Evolutionary conservation across 352 stramenopile genomes (phyloP), one percentile per base, ranked within the genome.

Genomic region (Pythium guiyangense): DNA sequence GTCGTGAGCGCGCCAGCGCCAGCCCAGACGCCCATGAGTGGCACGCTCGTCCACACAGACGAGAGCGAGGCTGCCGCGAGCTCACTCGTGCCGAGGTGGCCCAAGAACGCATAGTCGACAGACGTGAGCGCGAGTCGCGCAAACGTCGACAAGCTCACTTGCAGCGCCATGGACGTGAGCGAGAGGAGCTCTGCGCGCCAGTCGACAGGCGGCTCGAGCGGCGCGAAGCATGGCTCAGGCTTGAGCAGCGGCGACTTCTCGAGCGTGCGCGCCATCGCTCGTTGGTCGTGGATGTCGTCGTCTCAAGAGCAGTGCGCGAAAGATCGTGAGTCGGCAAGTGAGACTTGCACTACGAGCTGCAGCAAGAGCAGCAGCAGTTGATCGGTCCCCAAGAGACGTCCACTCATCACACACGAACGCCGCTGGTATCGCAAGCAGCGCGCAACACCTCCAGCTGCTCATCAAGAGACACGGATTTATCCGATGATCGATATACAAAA

Each of bases 131-230:
- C 80, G 60, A 92, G 88, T 0, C 83, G 76, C 20, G 80, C 83
- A 59, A 90, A 86, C 0, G 79, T 92, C 1, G 83, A 83, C 26
- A 92, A 64, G 44, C 73, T 87, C 26, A 92, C 83, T 59, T 92
- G 83, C 57, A 90, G 63, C 44, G 83, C 83, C 78, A 92, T 90
- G 57, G 69, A 86, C 49, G 67, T 69, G 43, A 92, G 71, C 51
- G 73, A 57, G 50, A 66, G 61, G 57, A 92, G 84, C 65, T 92
- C 83, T 40, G 62, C 59, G 17, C 60, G 57, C 31, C 81, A 67
- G 58, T 92, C 67, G 26, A 92, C 75, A 0, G 67, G 63, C 4
- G 65, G 54, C 58, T 90, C 77, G 3, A 14, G 2, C 0, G 4
- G 22, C 25, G 54, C 20, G 8, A 40, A 26, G 18, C 25, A 18